A percentile compares a stretch with the other conserved stretches of the same genome.
Evolutionary conservation across 202 grass and related monocot genomes (phyloP).

Genomic region (Zoysia matrella): DNA sequence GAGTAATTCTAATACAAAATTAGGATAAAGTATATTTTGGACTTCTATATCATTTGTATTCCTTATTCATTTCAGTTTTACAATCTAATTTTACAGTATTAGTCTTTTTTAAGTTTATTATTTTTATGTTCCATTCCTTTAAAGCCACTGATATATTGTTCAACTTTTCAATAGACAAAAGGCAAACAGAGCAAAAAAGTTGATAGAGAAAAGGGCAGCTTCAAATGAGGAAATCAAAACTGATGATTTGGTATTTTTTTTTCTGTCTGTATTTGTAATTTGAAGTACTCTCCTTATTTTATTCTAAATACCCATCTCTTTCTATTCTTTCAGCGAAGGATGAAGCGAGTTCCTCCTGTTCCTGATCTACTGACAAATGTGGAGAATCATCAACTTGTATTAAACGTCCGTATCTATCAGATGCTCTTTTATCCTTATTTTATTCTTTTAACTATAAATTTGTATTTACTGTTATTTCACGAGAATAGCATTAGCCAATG

Average conservation of each 20-base stretch:
- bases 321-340: slow-evolving; percentile 50
- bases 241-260: slow-evolving; percentile 55
- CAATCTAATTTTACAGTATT: too few species aligned
- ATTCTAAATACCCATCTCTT: slow-evolving; percentile 14
- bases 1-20: too few species aligned
- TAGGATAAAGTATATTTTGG: too few species aligned
- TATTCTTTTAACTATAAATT: too few species aligned
- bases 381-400: slow-evolving; percentile 72
- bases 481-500: neutral
- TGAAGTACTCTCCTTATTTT: neutral
- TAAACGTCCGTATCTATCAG: slow-evolving; percentile 61
- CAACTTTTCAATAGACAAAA: slow-evolving; percentile 50
- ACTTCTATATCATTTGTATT: too few species aligned
- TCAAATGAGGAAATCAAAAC: slow-evolving; percentile 66
- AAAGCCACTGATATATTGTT: slow-evolving; percentile 24
- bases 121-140: neutral
- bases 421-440: neutral
- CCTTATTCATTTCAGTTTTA: too few species aligned
- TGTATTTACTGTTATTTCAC: neutral
- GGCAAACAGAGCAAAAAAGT: slow-evolving; percentile 85
- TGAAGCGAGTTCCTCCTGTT: slow-evolving; percentile 81
- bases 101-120: too few species aligned
- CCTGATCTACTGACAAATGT: slow-evolving; percentile 62
- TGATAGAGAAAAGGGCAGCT: slow-evolving; percentile 71
- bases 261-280: slow-evolving; percentile 23